Conservation (phyloP, 108 stramenopile genomes). For the Hondaea fermentalgiana region DNA sequence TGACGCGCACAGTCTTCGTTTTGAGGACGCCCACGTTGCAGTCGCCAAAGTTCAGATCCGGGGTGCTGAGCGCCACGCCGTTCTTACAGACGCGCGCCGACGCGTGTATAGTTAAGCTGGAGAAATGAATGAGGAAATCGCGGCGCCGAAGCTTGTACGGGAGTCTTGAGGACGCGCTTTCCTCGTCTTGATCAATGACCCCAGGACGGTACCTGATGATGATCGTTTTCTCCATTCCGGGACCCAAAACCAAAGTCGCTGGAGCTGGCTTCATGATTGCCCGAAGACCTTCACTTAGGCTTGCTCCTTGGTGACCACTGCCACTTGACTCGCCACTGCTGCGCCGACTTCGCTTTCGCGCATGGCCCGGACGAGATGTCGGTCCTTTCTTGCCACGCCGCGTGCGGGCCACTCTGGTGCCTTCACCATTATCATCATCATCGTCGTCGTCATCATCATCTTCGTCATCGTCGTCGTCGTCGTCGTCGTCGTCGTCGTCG, state of each 20-base stretch:
- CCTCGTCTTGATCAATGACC: background rate
- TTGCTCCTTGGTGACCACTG: background rate
- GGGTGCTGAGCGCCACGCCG: background rate
- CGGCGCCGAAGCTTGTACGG: slow-evolving; percentile 2
- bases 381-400: no score
- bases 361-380: no score
- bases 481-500: background rate
- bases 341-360: no score
- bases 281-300: background rate
- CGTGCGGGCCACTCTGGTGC: no score
- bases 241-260: background rate
- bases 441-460: background rate
- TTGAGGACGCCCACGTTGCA: background rate
- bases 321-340: background rate
- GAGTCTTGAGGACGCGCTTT: background rate
- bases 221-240: background rate
- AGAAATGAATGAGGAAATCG: slow-evolving; percentile 7
- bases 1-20: background rate
- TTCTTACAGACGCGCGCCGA: background rate
- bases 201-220: background rate
- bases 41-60: background rate
- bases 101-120: background rate
- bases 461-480: background rate
- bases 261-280: background rate
- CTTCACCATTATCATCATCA: no score